Base-by-base conservation (phyloP, 192 early-diverging fungal genomes). In the Jimgerdemannia flammicorona region DNA sequence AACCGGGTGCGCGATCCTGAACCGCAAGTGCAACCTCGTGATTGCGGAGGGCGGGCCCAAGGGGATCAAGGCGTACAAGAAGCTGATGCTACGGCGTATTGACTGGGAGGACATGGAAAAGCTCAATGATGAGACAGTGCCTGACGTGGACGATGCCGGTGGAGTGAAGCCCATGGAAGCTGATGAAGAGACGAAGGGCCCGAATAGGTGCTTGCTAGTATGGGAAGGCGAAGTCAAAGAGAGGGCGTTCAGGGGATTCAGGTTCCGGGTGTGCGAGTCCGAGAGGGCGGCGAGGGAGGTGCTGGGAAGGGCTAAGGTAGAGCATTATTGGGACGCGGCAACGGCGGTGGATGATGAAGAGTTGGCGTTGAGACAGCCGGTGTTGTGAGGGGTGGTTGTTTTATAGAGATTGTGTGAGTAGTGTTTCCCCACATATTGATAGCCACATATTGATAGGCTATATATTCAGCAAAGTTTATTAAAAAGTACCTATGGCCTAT, bases 11-110 rank as follows among this genome's bases (percentile, higher is more conserved):
- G 94, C 91, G 29, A 81, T 98, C 65, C 80, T 93, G 18, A 87
- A 93, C 75, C 88, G 91, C 3, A 91, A 89, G 3, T 88, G 90
- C 79, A 89, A 87, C 74, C 71, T 98, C 67, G 94, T 99, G 4
- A 83, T 97, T 65, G 97, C 97, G 4, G 98, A 99, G 83, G 98
- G 98, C 2, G 93, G 96, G 3, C 91, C 90, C 11, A 95, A 97
- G 77, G 90, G 87, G 3, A 86, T 98, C 75, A 94, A 94, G 74
- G 87, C 90, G 43, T 99, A 96, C 86, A 99, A 98, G 80, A 96
- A 97, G 75, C 84, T 99, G 29, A 96, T 99, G 98, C 86, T 98
- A 11, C 81, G 94, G 41, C 88, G 98, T 19, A 98, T 99, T 75
- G 91, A 99, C 79, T 99, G 98, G 98, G 84, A 85, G 42, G 89